Evolutionary conservation across 1,284 basidiomycete species (phyloP).

Genomic region (Cystobasidiaceae sp.): DNA sequence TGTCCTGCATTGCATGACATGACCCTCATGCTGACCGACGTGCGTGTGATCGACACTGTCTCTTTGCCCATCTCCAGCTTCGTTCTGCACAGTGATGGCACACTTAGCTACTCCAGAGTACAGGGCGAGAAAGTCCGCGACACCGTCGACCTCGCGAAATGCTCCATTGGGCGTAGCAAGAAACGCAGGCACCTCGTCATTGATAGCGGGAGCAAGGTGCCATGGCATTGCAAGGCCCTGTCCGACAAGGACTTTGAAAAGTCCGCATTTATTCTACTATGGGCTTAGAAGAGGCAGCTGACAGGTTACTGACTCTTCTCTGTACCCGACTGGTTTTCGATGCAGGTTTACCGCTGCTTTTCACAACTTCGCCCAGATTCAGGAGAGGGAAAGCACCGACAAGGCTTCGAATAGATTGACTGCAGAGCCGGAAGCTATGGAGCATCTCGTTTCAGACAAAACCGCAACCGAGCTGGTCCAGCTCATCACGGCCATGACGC

Average conservation of each 20-base stretch:
- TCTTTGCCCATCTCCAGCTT: slow-evolving; percentile 9
- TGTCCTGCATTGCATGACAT: not conserved
- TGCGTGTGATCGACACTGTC: not conserved
- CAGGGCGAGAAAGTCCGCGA: slow-evolving; percentile 26
- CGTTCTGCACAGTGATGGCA: slow-evolving; percentile 12
- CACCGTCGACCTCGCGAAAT: slow-evolving; percentile 20
- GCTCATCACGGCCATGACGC: slow-evolving; percentile 15
- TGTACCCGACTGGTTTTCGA: not conserved
- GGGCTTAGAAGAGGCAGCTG: not conserved
- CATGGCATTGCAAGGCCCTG: slow-evolving; percentile 24
- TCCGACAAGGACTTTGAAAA: slow-evolving; percentile 15
- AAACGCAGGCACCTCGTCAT: slow-evolving; percentile 19
- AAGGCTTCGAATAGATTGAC: not conserved
- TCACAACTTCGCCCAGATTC: slow-evolving; percentile 18
- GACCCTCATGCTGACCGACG: not conserved
- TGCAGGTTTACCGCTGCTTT: slow-evolving; percentile 22
- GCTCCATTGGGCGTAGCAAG: slow-evolving; percentile 27
- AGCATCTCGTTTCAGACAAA: slow-evolving; percentile 14
- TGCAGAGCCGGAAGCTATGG: not conserved
- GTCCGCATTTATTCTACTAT: slow-evolving; percentile 2
- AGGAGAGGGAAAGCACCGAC: slow-evolving; percentile 5
- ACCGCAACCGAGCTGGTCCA: slow-evolving; percentile 8
- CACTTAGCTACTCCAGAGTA: slow-evolving; percentile 8
- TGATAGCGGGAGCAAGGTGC: slow-evolving; percentile 22
- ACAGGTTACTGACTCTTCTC: not conserved